Conservation (phyloP, 2,329 filamentous ascomycete genomes). For the Penicillium sp. region DNA sequence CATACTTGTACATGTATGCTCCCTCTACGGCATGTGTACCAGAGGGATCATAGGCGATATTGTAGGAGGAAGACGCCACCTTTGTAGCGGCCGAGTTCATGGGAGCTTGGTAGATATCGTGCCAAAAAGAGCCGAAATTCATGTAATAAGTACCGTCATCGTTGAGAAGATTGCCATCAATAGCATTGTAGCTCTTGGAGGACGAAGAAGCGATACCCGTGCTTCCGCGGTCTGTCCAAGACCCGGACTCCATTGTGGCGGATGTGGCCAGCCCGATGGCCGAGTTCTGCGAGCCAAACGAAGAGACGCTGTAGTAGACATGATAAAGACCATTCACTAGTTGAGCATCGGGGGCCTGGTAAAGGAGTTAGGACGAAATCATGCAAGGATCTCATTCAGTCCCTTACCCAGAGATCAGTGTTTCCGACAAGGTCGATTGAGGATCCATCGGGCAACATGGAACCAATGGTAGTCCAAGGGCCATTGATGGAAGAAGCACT, state of each 20-base stretch:
- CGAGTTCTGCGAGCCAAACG: constrained; percentile 62
- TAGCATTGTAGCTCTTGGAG: constrained; percentile 57
- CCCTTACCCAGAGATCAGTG: constrained; percentile 52
- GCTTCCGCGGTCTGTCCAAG: constrained; percentile 38
- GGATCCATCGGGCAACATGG: constrained; percentile 48
- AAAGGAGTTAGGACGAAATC: not conserved
- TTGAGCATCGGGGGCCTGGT: constrained; percentile 63
- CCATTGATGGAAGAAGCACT: constrained; percentile 50
- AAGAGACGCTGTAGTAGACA: constrained; percentile 66
- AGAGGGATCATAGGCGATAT: constrained; percentile 56
- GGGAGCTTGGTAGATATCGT: constrained; percentile 61
- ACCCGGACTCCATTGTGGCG: constrained; percentile 39
- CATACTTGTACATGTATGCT: constrained; percentile 57
- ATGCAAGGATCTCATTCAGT: not conserved
- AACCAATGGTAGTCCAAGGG: constrained; percentile 54
- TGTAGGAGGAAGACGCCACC: constrained; percentile 39
- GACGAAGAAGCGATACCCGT: constrained; percentile 39
- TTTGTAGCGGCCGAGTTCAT: constrained; percentile 44
- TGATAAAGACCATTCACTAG: constrained; percentile 62
- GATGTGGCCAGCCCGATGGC: constrained; percentile 62
- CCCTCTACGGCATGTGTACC: constrained; percentile 59
- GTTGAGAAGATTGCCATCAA: constrained; percentile 59
- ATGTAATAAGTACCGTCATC: constrained; percentile 49
- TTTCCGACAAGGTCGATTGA: constrained; percentile 50
- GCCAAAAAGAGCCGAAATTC: constrained; percentile 71